Base-by-base conservation (phyloP, 2,329 filamentous ascomycete genomes). In the Leptographium wingfieldii region DNA sequence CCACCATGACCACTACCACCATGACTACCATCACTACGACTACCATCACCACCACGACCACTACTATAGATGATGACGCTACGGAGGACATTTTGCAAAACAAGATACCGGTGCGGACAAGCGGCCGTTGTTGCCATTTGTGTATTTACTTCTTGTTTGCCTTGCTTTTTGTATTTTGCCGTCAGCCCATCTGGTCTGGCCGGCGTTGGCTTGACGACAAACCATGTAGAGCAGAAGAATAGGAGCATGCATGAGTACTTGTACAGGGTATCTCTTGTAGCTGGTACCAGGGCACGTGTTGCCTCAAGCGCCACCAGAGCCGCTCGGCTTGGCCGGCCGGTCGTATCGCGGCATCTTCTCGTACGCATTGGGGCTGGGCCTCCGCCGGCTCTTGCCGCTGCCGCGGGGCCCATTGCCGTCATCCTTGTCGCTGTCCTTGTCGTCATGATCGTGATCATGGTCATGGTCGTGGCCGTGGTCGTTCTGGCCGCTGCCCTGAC, bases 351-450 rank as follows among this genome's bases (percentile, higher is more conserved):
- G 85, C 70, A 90, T 81, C 72, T 86, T 87, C 73, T 92, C 88
- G 68, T 92, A 92, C 1, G 88, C 88, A 71, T 92, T 92, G 27
- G 88, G 88, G 68, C 87, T 90, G 22, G 85, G 83, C 67, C 76
- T 77, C 38, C 70, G 68, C 59, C 33, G 33, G 9, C 48, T n/a
- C 12, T 48, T 40, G 46, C 19, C 56, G 27, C 46, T 46, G 48
- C 43, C 68, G 62, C 74, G 31, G 10, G 11, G 25, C 6, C 25
- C 19, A 29, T 14, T 68, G 62, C 74, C 71, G 2, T 69, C 70
- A 52, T 38, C 35, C 3, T 16, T 40, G 38, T 40, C 12, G 38
- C 2, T 5, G 38, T 40, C 12, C 10, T 38, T 16, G 38, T 40
- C 12, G 35, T 38, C 35, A 14, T 7, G 35, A 10, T 38, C 35